Evolutionary conservation across 2,329 filamentous ascomycete genomes (phyloP), one percentile per base, ranked within the genome.

Genomic region (Monosporascus sp.): DNA sequence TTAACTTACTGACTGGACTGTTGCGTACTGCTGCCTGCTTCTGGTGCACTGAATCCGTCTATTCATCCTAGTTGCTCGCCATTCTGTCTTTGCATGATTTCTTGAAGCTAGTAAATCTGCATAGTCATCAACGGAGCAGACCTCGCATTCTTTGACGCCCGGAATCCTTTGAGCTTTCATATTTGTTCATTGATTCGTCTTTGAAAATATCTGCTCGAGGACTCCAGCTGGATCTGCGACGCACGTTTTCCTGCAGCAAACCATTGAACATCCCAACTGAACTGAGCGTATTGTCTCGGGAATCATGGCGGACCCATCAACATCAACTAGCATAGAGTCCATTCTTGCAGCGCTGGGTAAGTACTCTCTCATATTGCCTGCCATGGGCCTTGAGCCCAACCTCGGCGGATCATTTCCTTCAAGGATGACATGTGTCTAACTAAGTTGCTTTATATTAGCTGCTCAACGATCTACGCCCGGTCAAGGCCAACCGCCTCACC

Each of bases 401-500:
- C 62, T 66, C 26, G 26, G 45, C 50, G 48, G 50, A 65, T 61
- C 44, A 18, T 37, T 26, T 49, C 28, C 17, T 35, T 56, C 28
- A 7, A 9, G 17, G 5, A 22, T 11, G n/a, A 41, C 50, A 37
- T 28, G 47, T 55, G 37, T 58, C 62, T 64, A 55, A 65, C 58
- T 43, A 51, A 35, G 31, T 35, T 49, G 20, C 37, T 43, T 38
- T 35, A 50, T 47, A 59, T 51, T 61, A 78, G 74, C 74, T 45
- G 74, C 76, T 38, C 75, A 78, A 65, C 70, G 73, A 59, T 72
- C 72, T 45, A 73, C 75, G 7, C 69, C 76, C 28, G 70, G 66
- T 22, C 76, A 78, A 55, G 71, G 66, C 38, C 74, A 74, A 56
- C 70, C 71, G 38, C 56, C 67, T 65, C 58, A 68, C 61, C 54